Base-by-base conservation (phyloP, 805 yeast species). In the Candida ovalis region DNA sequence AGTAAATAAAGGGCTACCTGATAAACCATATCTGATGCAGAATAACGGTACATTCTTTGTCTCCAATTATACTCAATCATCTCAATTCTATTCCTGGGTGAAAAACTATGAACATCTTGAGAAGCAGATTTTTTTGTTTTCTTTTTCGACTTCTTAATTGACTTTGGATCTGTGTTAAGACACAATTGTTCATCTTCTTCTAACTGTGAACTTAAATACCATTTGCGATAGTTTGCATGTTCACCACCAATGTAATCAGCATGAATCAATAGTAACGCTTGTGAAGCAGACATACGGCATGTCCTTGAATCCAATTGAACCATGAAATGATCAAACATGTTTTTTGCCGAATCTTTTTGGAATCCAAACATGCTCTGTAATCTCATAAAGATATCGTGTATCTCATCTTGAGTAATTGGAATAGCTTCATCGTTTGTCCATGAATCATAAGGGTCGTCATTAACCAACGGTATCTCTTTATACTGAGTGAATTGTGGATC, bases 231-330 rank as follows among this genome's bases (percentile, higher is more conserved):
- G 67, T 92, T 92, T 3, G 97, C 79, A 50, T 82, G 73, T 43
- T 83, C 88, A 17, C 98, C 97, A 0, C 97, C 97, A 52, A 92
- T 88, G 66, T 92, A 92, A 52, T 91, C 96, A 1, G 89, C 83
- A 67, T 92, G 98, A 30, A 92, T 68, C 0, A 92, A 79, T 2
- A 82, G 61, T 48, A 92, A 70, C 0, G 97, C 97, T 48, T 70
- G 76, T 32, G 71, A 65, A 3, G 96, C 86, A 1, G 82, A 67
- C 76, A 84, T 80, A 51, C 98, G 77, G 51, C 95, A 80, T 0
- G 96, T 78, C 50, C 97, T 78, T 7, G 97, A 91, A 59, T 92
- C 97, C 49, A 92, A 71, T 62, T 87, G 86, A 5, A 76, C 71
- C 85, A 92, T 76, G 50, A 90, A 73, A 59, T 84, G 90, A 52